Evolutionary conservation across 768 basidiomycete genomes (phyloP), one percentile per base, ranked within the genome.

Genomic region (Tricholoma saponaceum): DNA sequence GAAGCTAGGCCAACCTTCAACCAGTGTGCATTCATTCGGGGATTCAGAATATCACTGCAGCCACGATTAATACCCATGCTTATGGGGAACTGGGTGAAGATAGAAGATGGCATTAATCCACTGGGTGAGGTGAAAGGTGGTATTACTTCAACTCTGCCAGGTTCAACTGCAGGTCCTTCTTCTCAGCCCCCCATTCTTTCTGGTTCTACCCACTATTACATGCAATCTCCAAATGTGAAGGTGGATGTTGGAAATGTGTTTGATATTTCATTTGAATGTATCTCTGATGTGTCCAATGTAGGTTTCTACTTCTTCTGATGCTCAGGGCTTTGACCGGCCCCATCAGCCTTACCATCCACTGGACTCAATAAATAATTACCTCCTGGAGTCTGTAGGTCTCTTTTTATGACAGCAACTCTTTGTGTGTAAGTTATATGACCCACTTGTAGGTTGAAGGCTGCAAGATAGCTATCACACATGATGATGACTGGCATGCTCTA

Each of bases 21-120:
- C n/a, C 63, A 62, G 26, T 64, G 58, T 47, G 44, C 58, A 5
- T 62, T 65, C 35, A 18, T 65, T 56, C 60, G 60, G 50, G 60
- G 62, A 43, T 60, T 56, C 39, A 58, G 55, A 22, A 61, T 65
- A 23, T 61, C 57, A 54, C 47, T 64, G 32, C 58, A 52, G 33
- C 60, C 55, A 14, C 54, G 41, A 22, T 57, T 47, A 23, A 32
- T 62, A 14, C 47, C 56, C n/a, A n/a, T n/a, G n/a, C n/a, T 16
- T 32, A 2, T 32, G 30, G 7, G 30, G 30, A 33, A 50, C 33
- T 13, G 22, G 13, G 32, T 37, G 12, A 59, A 54, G 26, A 14
- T 59, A 16, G 56, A 62, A 20, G 28, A 54, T 22, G 50, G 54
- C n/a, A 56, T 62, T 13, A 59, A 47, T 35, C 43, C 58, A 37